Conservation (phyloP, 2,329 filamentous ascomycete species). For the Aspergillus brasiliensis region DNA sequence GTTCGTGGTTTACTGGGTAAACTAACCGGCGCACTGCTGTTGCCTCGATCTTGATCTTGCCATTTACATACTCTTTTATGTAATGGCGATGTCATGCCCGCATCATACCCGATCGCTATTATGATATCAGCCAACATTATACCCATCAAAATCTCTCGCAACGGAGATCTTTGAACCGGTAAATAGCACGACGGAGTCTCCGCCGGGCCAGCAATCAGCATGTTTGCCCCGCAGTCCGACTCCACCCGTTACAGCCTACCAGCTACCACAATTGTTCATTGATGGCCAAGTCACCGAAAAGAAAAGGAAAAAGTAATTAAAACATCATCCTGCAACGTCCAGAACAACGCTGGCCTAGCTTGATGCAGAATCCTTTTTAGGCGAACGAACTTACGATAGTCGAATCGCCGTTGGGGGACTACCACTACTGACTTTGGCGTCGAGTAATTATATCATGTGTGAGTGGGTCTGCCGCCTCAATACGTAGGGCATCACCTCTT, state of each 20-base stretch:
- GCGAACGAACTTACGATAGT: neutral
- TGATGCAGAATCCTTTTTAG: neutral
- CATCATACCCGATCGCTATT: neutral
- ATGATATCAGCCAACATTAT: neutral
- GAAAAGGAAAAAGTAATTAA: neutral
- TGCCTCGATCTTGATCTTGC: neutral
- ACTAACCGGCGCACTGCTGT: no score
- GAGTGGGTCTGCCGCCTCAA: neutral
- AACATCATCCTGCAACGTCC: neutral
- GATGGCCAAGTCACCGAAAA: neutral
- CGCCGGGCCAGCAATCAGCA: neutral
- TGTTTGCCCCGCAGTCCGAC: constrained; percentile 7
- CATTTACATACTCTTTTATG: neutral
- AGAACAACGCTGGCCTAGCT: neutral
- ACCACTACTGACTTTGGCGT: neutral
- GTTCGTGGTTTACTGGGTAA: neutral
- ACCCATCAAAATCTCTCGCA: neutral
- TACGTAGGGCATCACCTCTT: neutral
- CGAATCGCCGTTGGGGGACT: neutral
- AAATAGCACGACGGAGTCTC: neutral
- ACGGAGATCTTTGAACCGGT: neutral
- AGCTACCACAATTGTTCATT: neutral
- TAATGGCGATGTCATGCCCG: constrained; percentile 7
- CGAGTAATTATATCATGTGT: neutral
- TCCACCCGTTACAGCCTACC: neutral